These are phyloP conservation scores for Trichoderma erinaceum DNA, from an alignment of 495 filamentous ascomycete species.

Conservation along the genomic window DNA sequence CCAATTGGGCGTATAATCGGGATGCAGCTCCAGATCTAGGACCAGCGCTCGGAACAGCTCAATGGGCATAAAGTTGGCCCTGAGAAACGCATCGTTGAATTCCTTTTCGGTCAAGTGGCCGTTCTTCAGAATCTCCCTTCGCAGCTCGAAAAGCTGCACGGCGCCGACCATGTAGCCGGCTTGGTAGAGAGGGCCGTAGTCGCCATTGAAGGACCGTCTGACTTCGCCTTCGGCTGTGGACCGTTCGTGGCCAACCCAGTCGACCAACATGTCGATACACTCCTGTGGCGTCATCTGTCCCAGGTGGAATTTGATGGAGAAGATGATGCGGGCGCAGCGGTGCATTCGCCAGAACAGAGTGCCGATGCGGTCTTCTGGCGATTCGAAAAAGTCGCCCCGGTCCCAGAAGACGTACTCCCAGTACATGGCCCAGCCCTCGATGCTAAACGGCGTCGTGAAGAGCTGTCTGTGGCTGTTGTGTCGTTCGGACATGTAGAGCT, in stretches of 20 bases:
- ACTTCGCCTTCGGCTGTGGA: constrained; percentile 51
- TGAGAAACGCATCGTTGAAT: constrained; percentile 44
- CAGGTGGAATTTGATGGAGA: constrained; percentile 47
- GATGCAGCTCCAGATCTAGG: constrained; percentile 26
- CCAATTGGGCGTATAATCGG: constrained; percentile 30
- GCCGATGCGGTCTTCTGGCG: constrained; percentile 42
- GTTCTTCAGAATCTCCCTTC: constrained; percentile 30
- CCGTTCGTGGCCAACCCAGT: constrained; percentile 46
- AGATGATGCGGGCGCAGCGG: constrained; percentile 47
- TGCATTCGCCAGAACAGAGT: constrained; percentile 51
- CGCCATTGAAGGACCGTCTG: constrained; percentile 39
- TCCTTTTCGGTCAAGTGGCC: constrained; percentile 36
- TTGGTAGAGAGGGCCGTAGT: constrained; percentile 47
- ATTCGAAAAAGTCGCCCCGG: constrained; percentile 33
- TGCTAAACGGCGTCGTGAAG: constrained; percentile 48
- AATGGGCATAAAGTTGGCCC: constrained; percentile 44
- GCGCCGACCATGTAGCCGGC: constrained; percentile 50
- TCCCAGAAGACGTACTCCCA: constrained; percentile 48
- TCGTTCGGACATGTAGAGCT: constrained; percentile 38
- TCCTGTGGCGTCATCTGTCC: constrained; percentile 39
- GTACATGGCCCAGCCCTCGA: constrained; percentile 51
- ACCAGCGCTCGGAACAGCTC: constrained; percentile 45
- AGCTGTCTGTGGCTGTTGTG: constrained; percentile 39
- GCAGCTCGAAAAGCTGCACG: constrained; percentile 39
- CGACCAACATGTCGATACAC: constrained; percentile 43